phyloP scores from a whole-genome alignment of 2,329 filamentous ascomycete genomes.

The Nigrospora oryzae region DNA sequence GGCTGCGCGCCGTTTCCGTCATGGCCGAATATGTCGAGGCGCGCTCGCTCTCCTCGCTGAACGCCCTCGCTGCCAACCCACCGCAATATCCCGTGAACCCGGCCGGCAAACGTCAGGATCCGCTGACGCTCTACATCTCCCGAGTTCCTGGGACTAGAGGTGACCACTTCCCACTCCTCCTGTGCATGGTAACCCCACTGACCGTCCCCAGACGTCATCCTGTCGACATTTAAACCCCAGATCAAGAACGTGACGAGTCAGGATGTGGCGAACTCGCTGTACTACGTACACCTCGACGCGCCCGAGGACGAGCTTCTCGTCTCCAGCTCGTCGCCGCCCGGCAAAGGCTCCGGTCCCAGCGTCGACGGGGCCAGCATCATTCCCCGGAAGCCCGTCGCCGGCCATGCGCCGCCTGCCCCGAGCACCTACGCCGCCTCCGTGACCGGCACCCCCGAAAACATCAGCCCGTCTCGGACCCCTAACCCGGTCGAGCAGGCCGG shows the following conservation, averaged over 20 bases:
- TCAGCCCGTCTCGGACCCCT: background rate
- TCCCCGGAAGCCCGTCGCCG: background rate
- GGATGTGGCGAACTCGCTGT: constrained; percentile 80
- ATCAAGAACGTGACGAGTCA: constrained; percentile 81
- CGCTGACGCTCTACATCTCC: constrained; percentile 82
- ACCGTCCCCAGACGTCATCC: constrained; percentile 64
- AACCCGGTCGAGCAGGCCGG: background rate
- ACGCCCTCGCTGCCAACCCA: constrained; percentile 74
- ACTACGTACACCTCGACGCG: constrained; percentile 77
- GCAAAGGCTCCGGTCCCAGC: background rate
- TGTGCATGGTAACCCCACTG: constrained; percentile 9
- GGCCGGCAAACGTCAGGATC: constrained; percentile 57
- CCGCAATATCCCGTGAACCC: constrained; percentile 78
- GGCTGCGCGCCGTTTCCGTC: too few species aligned
- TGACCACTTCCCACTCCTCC: constrained; percentile 24
- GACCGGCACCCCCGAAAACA: background rate
- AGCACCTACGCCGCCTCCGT: background rate
- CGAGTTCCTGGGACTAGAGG: constrained; percentile 86
- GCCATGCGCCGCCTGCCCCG: background rate
- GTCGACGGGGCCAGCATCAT: background rate
- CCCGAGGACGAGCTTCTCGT: constrained; percentile 42
- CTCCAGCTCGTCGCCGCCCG: constrained; percentile 5
- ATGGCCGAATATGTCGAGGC: constrained; percentile 57
- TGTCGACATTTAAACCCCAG: constrained; percentile 83
- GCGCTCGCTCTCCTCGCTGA: constrained; percentile 72